Percentiles rank a stretch among this genome's conserved stretches.
Conservation (phyloP, 768 basidiomycete species). For the Rhodotorula kratochvilovae region DNA sequence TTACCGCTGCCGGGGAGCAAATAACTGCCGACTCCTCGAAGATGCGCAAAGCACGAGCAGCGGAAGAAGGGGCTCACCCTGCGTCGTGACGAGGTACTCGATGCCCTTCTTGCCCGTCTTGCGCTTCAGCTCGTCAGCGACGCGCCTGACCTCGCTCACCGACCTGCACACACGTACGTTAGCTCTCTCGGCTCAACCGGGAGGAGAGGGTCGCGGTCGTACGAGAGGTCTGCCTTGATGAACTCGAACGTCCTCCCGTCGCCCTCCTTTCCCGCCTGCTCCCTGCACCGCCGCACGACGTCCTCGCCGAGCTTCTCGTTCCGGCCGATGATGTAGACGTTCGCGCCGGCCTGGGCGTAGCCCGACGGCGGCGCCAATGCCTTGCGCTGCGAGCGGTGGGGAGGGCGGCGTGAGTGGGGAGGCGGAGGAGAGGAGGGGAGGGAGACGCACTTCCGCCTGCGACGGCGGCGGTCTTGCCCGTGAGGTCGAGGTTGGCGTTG, state of each 20-base stretch:
- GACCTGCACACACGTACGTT: not conserved
- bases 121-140: slow-evolving; percentile 26
- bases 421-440: not conserved
- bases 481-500: slow-evolving; percentile 35
- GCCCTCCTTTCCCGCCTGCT: not conserved
- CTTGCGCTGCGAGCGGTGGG: slow-evolving; percentile 5
- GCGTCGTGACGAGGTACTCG: slow-evolving; percentile 39
- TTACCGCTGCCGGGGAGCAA: not conserved
- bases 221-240: slow-evolving; percentile 43
- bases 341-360: slow-evolving; percentile 39
- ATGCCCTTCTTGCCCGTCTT: slow-evolving; percentile 35
- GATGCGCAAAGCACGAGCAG: no score
- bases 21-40: no score
- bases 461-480: slow-evolving; percentile 33
- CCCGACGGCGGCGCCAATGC: slow-evolving; percentile 39
- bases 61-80: slow-evolving; percentile 11
- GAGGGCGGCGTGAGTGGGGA: not conserved
- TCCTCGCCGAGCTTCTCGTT: slow-evolving; percentile 22
- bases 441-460: slow-evolving; percentile 18
- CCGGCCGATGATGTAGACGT: slow-evolving; percentile 41
- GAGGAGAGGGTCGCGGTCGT: not conserved
- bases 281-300: slow-evolving; percentile 31
- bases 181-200: not conserved
- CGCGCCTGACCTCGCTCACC: slow-evolving; percentile 27
- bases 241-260: slow-evolving; percentile 38